A percentile compares a stretch with the other conserved stretches of the same genome.
Conservation (phyloP, 2,329 filamentous ascomycete species). For the Lecanosticta acicola region DNA sequence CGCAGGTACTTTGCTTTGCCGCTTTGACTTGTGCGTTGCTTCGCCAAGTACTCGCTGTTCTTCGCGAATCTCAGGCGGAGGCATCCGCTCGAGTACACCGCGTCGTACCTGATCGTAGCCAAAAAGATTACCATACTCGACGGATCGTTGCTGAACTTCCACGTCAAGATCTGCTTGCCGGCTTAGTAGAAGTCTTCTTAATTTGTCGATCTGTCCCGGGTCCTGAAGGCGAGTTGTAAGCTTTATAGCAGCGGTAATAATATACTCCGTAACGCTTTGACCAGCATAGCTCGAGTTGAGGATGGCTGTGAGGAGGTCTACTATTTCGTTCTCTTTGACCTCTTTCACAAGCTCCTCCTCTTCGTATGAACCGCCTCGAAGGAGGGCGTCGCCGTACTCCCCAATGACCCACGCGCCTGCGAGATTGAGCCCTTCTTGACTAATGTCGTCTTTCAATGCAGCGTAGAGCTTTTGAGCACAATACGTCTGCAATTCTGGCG, state of each 20-base stretch:
- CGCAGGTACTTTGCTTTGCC: constrained; percentile 53
- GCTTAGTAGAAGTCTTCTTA: constrained; percentile 69
- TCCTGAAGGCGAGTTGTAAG: constrained; percentile 83
- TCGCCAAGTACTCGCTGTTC: constrained; percentile 86
- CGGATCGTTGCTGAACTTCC: constrained; percentile 91
- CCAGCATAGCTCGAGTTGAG: constrained; percentile 91
- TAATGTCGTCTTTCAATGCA: constrained; percentile 90
- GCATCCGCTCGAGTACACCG: constrained; percentile 96
- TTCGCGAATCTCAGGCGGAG: constrained; percentile 91
- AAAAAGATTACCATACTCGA: constrained; percentile 95
- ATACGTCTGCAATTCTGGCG: constrained; percentile 90
- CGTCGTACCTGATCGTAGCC: constrained; percentile 77
- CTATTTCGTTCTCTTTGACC: constrained; percentile 81
- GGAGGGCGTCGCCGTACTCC: constrained; percentile 87
- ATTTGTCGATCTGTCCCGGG: constrained; percentile 74
- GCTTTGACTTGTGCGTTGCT: constrained; percentile 49
- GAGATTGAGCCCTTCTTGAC: constrained; percentile 89
- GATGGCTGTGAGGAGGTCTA: constrained; percentile 88
- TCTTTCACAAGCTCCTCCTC: constrained; percentile 81
- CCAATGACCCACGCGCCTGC: constrained; percentile 96
- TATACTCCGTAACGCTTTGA: constrained; percentile 89
- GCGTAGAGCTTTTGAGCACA: constrained; percentile 91
- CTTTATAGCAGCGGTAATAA: constrained; percentile 91
- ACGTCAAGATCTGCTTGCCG: constrained; percentile 86
- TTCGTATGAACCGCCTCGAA: constrained; percentile 85